Evolutionary conservation across 352 stramenopile genomes (phyloP).

Genomic region (Phytophthora idaei): DNA sequence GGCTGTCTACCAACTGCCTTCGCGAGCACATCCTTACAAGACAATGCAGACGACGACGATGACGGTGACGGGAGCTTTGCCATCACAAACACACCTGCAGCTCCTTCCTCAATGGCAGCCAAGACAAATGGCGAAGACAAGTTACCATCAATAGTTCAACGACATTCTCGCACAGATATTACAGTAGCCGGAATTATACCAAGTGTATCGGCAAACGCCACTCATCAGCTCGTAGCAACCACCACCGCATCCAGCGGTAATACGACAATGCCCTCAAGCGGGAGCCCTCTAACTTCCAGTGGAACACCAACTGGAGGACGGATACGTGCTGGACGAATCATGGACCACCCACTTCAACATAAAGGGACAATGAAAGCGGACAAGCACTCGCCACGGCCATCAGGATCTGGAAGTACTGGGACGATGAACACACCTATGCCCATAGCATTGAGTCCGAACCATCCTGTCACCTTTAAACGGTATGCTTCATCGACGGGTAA

Average conservation of each 20-base stretch:
- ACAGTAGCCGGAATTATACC: conserved; percentile 1
- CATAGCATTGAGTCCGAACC: conserved; percentile 34
- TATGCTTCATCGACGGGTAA: conserved; percentile 55
- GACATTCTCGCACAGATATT: conserved; percentile 51
- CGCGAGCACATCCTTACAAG: conserved; percentile 25
- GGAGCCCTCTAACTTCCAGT: conserved; percentile 15
- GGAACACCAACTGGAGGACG: conserved; percentile 45
- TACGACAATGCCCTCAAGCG: conserved; percentile 6
- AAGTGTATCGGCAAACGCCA: conserved; percentile 1
- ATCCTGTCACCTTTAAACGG: conserved; percentile 54
- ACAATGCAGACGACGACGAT: conserved; percentile 39
- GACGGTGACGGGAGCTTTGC: conserved; percentile 58
- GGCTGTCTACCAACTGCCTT: conserved; percentile 39
- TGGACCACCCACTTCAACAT: conserved; percentile 56
- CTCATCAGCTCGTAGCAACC: background rate
- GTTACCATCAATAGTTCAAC: conserved; percentile 59
- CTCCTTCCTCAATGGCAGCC: conserved; percentile 24
- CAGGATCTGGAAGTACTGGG: conserved; percentile 26
- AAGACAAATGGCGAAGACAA: conserved; percentile 56
- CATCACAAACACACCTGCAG: conserved; percentile 52
- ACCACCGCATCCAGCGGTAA: conserved; percentile 8
- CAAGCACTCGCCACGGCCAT: conserved; percentile 48
- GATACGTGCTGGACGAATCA: conserved; percentile 44
- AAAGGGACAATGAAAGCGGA: conserved; percentile 47
- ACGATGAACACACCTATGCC: conserved; percentile 33